A percentile compares a stretch with the other conserved stretches of the same genome.
Conservation (phyloP, 768 basidiomycete species). For the Exidia glandulosa region DNA sequence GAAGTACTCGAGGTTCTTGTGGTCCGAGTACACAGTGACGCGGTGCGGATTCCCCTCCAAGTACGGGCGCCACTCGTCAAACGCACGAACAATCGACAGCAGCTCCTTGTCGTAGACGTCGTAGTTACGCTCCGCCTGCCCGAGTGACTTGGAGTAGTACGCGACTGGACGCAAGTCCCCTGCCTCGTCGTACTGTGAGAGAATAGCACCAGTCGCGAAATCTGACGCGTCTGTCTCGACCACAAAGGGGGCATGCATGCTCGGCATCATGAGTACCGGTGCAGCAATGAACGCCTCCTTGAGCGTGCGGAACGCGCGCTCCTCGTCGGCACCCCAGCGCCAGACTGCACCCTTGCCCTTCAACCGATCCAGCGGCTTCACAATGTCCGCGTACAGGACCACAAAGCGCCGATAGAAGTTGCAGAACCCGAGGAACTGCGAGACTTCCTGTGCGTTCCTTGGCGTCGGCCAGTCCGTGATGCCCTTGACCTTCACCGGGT, state of each 20-base stretch:
- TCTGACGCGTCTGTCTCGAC: conserved; percentile 10
- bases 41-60: conserved; percentile 8
- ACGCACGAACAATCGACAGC: conserved; percentile 29
- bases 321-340: conserved; percentile 14
- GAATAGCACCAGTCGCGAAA: conserved; percentile 14
- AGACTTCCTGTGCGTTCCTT: too few species aligned
- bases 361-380: conserved; percentile 2
- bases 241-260: neutral
- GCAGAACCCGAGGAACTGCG: too few species aligned
- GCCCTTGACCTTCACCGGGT: too few species aligned
- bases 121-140: conserved; percentile 22
- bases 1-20: conserved; percentile 22
- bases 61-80: conserved; percentile 22
- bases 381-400: conserved; percentile 8
- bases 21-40: conserved; percentile 17
- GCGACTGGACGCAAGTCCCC: too few species aligned
- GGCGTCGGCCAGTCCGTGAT: too few species aligned
- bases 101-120: conserved; percentile 37
- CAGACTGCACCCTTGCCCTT: conserved; percentile 5
- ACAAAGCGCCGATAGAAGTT: too few species aligned
- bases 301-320: conserved; percentile 18
- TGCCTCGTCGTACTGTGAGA: conserved; percentile 9
- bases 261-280: conserved; percentile 13
- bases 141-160: conserved; percentile 12
- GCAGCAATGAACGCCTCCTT: conserved; percentile 16